Conservation (phyloP, 768 basidiomycete genomes). For the Rhizopogon vinicolor region DNA sequence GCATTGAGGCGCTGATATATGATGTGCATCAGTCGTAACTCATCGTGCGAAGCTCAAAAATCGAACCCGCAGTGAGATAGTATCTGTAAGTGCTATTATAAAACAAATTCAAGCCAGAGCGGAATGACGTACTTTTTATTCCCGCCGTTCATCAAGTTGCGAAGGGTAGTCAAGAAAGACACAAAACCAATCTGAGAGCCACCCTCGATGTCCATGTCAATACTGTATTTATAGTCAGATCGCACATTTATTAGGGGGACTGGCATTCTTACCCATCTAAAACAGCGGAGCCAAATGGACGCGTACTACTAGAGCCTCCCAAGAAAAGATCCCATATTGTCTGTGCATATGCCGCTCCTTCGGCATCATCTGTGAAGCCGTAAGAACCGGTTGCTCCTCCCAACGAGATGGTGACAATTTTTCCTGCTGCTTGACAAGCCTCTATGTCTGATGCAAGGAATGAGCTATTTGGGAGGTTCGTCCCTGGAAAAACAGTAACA, state of each 20-base stretch:
- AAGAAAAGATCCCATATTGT: constrained; percentile 68
- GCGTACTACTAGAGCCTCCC: constrained; percentile 53
- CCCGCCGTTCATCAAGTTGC: constrained; percentile 23
- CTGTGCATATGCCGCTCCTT: constrained; percentile 56
- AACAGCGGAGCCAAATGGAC: constrained; percentile 69
- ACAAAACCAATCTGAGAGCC: constrained; percentile 27
- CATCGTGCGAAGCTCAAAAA: background rate
- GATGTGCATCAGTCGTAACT: background rate
- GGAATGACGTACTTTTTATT: constrained; percentile 19
- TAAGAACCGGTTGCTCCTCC: constrained; percentile 61
- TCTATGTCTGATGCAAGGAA: constrained; percentile 57
- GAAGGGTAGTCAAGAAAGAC: constrained; percentile 24
- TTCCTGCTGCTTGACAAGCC: constrained; percentile 61
- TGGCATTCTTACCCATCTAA: constrained; percentile 55
- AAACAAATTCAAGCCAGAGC: background rate
- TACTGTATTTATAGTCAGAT: constrained; percentile 6
- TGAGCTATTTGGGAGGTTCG: constrained; percentile 55
- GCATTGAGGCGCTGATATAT: constrained; percentile 34
- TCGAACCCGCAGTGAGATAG: constrained; percentile 39
- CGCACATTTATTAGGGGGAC: background rate
- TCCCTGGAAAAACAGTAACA: constrained; percentile 54
- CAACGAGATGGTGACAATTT: constrained; percentile 53
- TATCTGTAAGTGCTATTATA: constrained; percentile 24
- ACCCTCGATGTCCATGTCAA: constrained; percentile 49
- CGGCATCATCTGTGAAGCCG: constrained; percentile 52